Conservation (phyloP, 2,329 filamentous ascomycete species). For the Diaporthe humulicola region DNA sequence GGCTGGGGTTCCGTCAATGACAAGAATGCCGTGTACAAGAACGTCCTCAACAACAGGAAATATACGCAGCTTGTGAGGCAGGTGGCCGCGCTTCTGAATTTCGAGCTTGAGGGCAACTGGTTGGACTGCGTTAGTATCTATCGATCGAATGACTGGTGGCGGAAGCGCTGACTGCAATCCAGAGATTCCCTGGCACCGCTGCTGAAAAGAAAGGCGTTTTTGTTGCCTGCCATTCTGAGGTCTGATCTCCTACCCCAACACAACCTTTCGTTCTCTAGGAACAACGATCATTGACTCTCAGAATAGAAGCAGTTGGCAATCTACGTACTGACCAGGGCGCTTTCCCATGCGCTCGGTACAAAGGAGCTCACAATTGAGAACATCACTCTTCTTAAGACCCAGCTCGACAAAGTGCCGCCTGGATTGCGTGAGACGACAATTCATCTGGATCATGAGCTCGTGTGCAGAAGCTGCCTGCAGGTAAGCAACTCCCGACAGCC, state of each 20-base stretch:
- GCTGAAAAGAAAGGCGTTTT: background rate
- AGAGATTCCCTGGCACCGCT: background rate
- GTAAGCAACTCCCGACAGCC: background rate
- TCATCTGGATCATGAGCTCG: background rate
- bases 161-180: background rate
- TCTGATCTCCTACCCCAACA: background rate
- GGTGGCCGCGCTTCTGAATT: background rate
- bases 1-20: conserved; percentile 5
- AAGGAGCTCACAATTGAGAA: background rate
- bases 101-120: background rate
- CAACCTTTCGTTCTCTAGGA: no score
- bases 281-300: background rate
- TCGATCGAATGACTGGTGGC: fast-evolving
- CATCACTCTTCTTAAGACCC: background rate
- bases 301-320: conserved; percentile 12
- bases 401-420: background rate
- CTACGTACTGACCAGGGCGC: background rate
- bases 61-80: background rate
- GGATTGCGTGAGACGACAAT: background rate
- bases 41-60: background rate
- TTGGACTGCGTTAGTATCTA: background rate
- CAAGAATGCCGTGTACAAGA: background rate
- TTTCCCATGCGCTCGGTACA: background rate
- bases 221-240: background rate
- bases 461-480: background rate